These are phyloP conservation scores for Nepenthes mirabilis DNA, from an alignment of 148 eudicot species.

Conservation along the genomic window DNA sequence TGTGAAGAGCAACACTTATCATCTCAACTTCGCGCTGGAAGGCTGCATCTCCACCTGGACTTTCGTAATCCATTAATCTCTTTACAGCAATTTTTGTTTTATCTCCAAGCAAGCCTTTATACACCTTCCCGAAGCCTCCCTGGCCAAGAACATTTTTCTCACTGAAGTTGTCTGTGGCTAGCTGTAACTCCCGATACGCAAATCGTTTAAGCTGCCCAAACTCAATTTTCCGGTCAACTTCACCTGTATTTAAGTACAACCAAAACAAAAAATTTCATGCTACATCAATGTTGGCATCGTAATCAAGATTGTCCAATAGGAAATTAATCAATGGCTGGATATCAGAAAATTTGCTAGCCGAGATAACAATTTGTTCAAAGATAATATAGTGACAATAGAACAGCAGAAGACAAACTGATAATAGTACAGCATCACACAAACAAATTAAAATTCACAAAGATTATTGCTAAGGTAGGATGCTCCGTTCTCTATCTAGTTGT, in stretches of 20 bases:
- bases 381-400: no score
- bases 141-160: constrained; percentile 94
- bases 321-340: no score
- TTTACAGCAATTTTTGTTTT: constrained; percentile 87
- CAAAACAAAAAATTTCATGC: neutral
- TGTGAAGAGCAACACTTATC: constrained; percentile 98
- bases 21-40: constrained; percentile 98
- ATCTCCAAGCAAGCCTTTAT: constrained; percentile 75
- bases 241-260: constrained; percentile 35
- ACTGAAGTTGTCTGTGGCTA: constrained; percentile 86
- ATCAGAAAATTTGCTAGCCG: no score
- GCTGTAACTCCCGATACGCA: constrained; percentile 82
- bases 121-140: constrained; percentile 97
- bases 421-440: no score
- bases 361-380: no score
- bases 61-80: constrained; percentile 69
- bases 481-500: no score
- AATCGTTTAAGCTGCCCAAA: constrained; percentile 94
- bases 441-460: no score
- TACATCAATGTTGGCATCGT: neutral
- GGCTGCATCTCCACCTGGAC: constrained; percentile 92
- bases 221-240: constrained; percentile 75
- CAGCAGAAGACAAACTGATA: no score
- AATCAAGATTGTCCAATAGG: no score
- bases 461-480: no score